These are phyloP conservation scores for Diphasiastrum complanatum DNA, from an alignment of 83 land plant species.

Conservation along the genomic window DNA sequence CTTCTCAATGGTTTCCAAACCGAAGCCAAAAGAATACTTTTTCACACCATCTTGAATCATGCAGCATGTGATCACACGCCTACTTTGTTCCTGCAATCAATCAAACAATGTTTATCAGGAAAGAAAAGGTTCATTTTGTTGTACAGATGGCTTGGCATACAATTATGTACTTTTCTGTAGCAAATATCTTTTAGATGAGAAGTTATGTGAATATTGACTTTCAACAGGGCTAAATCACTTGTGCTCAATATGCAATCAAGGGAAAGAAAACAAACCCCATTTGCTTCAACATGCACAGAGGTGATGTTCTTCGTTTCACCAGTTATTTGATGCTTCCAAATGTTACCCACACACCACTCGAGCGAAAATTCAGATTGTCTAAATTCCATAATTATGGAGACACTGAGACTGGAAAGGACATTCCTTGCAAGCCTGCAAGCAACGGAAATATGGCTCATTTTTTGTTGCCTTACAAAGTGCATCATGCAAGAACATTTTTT, in stretches of 20 bases:
- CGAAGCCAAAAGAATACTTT: constrained; percentile 24
- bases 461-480: background rate
- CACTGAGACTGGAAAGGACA: constrained; percentile 27
- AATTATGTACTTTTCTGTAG: constrained; percentile 3
- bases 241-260: background rate
- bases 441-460: background rate
- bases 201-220: background rate
- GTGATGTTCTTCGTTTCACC: constrained; percentile 31
- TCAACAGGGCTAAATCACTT: background rate
- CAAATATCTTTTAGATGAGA: background rate
- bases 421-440: constrained; percentile 35
- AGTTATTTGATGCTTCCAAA: constrained; percentile 31
- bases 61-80: constrained; percentile 23
- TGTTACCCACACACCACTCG: constrained; percentile 27
- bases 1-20: constrained; percentile 27
- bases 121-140: background rate
- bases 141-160: background rate
- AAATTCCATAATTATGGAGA: constrained; percentile 26
- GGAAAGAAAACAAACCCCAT: constrained; percentile 24
- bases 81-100: constrained; percentile 21
- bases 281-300: constrained; percentile 29
- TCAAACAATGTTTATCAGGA: background rate
- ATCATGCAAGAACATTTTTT: background rate
- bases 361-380: constrained; percentile 24
- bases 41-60: constrained; percentile 27